These are phyloP conservation scores for Cutaneotrichosporon daszewskae DNA, from an alignment of 1,284 basidiomycete genomes.

Conservation along the genomic window DNA sequence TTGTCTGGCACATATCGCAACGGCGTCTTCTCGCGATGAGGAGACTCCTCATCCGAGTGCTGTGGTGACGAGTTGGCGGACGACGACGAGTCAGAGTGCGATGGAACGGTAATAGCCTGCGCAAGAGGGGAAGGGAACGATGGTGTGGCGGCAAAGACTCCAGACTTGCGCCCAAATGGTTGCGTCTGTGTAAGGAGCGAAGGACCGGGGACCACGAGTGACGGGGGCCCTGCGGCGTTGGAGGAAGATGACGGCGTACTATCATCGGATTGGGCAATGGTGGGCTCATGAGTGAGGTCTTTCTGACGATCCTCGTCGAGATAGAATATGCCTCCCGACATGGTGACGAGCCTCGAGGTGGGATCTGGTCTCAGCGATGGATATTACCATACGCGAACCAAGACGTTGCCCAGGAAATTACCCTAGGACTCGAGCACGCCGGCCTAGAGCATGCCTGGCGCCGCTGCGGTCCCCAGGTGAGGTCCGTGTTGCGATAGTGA, in stretches of 20 bases:
- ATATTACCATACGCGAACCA: too few relatives aligned
- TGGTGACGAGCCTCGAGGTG: too few relatives aligned
- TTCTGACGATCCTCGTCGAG: constrained; percentile 37
- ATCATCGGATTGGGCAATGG: constrained; percentile 1
- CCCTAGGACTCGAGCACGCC: too few relatives aligned
- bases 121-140: constrained; percentile 45
- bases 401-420: too few relatives aligned
- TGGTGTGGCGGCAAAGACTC: constrained; percentile 40
- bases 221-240: constrained; percentile 4
- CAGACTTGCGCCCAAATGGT: constrained; percentile 34
- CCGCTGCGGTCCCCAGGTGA: too few relatives aligned
- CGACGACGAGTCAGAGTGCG: constrained; percentile 38
- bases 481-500: too few relatives aligned
- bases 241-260: not conserved
- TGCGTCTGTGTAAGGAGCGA: constrained; percentile 19
- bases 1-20: not conserved
- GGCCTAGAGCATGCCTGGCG: too few relatives aligned
- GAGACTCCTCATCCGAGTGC: constrained; percentile 1
- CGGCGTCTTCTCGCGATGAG: not conserved
- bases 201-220: not conserved
- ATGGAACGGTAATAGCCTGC: constrained; percentile 39
- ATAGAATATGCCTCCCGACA: constrained; percentile 24
- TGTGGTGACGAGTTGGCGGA: constrained; percentile 14
- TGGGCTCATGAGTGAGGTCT: constrained; percentile 16
- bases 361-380: too few relatives aligned